Evolutionary conservation across 73 alveolate species (phyloP).

Genomic region (Blepharisma stoltei): DNA sequence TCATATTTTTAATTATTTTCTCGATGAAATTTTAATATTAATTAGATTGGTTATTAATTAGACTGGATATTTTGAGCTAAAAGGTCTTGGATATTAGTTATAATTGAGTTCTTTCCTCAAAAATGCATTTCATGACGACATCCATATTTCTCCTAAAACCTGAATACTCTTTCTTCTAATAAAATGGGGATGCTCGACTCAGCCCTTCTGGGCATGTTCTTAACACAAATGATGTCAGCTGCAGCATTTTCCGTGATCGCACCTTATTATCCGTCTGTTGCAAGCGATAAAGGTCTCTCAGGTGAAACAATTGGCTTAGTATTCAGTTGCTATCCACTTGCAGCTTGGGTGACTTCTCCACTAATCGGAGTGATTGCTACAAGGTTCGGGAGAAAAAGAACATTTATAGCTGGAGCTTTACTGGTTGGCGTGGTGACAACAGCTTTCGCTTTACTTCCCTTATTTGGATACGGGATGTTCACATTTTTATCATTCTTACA

Average conservation of each 20-base stretch:
- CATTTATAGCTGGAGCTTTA: not conserved
- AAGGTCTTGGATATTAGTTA: too few relatives aligned
- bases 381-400: not conserved
- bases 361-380: not conserved
- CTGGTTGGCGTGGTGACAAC: not conserved
- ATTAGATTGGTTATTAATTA: too few relatives aligned
- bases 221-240: not conserved
- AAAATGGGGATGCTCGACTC: not conserved
- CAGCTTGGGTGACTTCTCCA: not conserved
- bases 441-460: not conserved
- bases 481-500: not conserved
- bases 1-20: too few relatives aligned
- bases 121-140: too few relatives aligned
- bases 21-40: too few relatives aligned
- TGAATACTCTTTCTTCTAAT: not conserved
- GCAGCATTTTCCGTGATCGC: not conserved
- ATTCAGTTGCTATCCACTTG: not conserved
- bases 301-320: not conserved
- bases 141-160: too few relatives aligned
- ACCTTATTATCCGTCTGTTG: not conserved
- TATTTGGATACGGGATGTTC: not conserved
- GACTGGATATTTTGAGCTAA: too few relatives aligned
- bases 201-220: not conserved
- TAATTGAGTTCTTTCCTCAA: too few relatives aligned
- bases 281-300: not conserved